These are phyloP conservation scores for Aspergillus neoniger DNA, from an alignment of 2,329 filamentous ascomycete genomes.

Conservation along the genomic window DNA sequence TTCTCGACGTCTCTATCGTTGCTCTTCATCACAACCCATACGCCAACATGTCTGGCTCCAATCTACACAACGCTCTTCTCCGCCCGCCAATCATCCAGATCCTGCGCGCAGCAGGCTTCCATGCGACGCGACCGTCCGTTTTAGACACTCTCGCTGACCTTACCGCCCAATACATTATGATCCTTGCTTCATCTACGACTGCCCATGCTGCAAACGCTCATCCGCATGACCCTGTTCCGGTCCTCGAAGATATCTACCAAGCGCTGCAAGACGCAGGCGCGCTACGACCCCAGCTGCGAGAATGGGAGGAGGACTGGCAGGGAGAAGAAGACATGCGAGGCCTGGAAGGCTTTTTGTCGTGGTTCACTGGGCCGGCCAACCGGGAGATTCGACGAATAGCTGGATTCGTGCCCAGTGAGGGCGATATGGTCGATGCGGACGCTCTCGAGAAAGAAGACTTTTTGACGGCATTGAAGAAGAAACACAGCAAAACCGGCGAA, in stretches of 20 bases:
- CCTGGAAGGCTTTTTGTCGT: constrained; percentile 74
- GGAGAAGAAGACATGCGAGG: constrained; percentile 77
- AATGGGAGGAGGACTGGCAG: constrained; percentile 67
- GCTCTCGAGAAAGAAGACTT: constrained; percentile 68
- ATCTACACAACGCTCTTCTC: constrained; percentile 73
- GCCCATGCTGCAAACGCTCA: constrained; percentile 71
- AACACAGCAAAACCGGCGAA: constrained; percentile 85
- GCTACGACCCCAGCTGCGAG: constrained; percentile 67
- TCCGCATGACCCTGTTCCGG: constrained; percentile 61
- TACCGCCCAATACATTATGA: constrained; percentile 74
- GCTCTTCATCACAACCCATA: not conserved
- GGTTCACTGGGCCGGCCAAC: constrained; percentile 74
- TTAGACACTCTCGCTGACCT: constrained; percentile 88
- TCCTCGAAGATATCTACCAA: constrained; percentile 77
- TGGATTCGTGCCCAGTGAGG: constrained; percentile 63
- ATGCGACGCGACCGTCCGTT: constrained; percentile 76
- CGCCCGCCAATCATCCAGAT: constrained; percentile 88
- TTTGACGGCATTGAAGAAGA: constrained; percentile 79
- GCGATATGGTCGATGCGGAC: constrained; percentile 51
- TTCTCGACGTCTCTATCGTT: not conserved
- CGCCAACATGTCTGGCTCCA: constrained; percentile 48
- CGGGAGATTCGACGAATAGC: constrained; percentile 80
- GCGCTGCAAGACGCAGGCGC: constrained; percentile 81
- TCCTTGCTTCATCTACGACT: constrained; percentile 73
- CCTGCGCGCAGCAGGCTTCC: constrained; percentile 86